These are phyloP conservation scores for Sphaerostilbella broomeana DNA, from an alignment of 2,329 filamentous ascomycete genomes.

Conservation along the genomic window DNA sequence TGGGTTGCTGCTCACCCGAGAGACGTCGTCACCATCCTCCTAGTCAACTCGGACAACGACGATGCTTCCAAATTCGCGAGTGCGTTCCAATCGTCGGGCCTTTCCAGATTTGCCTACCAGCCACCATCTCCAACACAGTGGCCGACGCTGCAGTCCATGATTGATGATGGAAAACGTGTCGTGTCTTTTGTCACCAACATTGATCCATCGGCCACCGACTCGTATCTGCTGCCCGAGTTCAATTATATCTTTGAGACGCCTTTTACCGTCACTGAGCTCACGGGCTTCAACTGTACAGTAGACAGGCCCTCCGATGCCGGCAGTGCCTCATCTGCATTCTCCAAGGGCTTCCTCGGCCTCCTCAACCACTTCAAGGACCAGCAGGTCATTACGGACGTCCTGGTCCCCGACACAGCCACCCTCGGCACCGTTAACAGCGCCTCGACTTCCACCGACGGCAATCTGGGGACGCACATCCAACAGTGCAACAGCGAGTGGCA, in stretches of 20 bases:
- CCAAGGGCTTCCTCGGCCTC: slow-evolving; percentile 57
- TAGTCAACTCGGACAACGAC: slow-evolving; percentile 63
- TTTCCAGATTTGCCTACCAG: slow-evolving; percentile 55
- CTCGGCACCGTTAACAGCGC: slow-evolving; percentile 61
- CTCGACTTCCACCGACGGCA: slow-evolving; percentile 44
- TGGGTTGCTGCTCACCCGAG: slow-evolving; percentile 67
- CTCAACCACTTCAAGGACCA: slow-evolving; percentile 77
- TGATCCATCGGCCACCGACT: slow-evolving; percentile 33
- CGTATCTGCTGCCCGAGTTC: slow-evolving; percentile 60
- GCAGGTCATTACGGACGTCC: slow-evolving; percentile 45
- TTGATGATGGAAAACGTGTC: slow-evolving; percentile 56
- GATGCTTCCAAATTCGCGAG: slow-evolving; percentile 47
- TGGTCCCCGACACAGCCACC: slow-evolving; percentile 54
- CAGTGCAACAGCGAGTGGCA: slow-evolving; percentile 53
- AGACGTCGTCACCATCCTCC: slow-evolving; percentile 68
- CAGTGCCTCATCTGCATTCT: slow-evolving; percentile 45
- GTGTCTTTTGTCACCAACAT: slow-evolving; percentile 62
- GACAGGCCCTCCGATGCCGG: slow-evolving; percentile 54
- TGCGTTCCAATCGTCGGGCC: slow-evolving; percentile 50
- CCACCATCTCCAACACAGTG: slow-evolving; percentile 47
- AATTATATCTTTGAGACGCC: slow-evolving; percentile 65
- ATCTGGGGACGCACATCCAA: slow-evolving; percentile 46
- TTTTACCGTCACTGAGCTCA: slow-evolving; percentile 55
- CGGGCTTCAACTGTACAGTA: slow-evolving; percentile 66
- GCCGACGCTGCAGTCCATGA: slow-evolving; percentile 67